These are phyloP conservation scores for Barnettozyma hawaiiensis DNA, from an alignment of 1,139 yeast species.

Conservation along the genomic window DNA sequence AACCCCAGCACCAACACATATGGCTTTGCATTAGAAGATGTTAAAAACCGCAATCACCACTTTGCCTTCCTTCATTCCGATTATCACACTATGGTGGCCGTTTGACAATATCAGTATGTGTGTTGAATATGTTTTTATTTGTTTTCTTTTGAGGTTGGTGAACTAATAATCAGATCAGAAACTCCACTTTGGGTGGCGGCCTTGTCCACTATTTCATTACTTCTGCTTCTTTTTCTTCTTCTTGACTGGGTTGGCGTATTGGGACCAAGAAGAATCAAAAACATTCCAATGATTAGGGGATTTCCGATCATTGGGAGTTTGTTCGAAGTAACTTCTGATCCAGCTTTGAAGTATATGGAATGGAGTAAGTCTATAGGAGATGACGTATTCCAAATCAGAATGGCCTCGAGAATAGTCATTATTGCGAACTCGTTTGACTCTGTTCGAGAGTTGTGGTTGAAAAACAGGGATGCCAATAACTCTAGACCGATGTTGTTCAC, in stretches of 20 bases:
- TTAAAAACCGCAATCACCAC: neutral
- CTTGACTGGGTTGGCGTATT: constrained; percentile 23
- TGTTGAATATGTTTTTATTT: neutral
- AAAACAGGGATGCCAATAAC: constrained; percentile 47
- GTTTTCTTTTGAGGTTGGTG: too few relatives aligned
- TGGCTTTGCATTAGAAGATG: neutral
- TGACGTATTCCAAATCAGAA: constrained; percentile 54
- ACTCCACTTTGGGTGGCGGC: neutral
- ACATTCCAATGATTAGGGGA: constrained; percentile 40
- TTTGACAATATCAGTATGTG: neutral
- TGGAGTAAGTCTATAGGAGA: constrained; percentile 41
- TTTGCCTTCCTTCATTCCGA: neutral
- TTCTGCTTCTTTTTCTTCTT: too few relatives aligned
- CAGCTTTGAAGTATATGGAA: constrained; percentile 43
- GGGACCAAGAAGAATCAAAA: constrained; percentile 31
- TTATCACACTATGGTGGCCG: neutral
- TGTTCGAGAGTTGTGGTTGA: constrained; percentile 49
- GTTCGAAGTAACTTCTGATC: constrained; percentile 43
- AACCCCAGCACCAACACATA: too few relatives aligned
- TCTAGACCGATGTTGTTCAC: constrained; percentile 66
- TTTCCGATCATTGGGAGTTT: constrained; percentile 52
- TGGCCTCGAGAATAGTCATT: constrained; percentile 52
- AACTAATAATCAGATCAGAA: neutral
- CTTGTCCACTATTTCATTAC: neutral
- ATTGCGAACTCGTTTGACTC: constrained; percentile 61